phyloP scores from a whole-genome alignment of 176 grass and related monocot species.

The Aegilops tauschii region DNA sequence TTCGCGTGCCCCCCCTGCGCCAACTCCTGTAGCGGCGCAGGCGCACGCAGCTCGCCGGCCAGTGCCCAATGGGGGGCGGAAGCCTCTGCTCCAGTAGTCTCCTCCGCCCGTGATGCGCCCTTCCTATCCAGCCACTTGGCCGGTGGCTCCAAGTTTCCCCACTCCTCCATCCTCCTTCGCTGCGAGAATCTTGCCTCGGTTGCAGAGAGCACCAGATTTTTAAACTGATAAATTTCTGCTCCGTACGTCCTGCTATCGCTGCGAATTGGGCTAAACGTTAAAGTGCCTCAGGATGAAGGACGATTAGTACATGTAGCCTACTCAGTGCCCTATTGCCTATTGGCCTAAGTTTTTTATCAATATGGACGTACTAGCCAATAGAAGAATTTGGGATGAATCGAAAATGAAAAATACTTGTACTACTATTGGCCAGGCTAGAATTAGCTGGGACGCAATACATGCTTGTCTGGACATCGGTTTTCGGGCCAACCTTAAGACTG shows the following conservation, averaged over 20 bases:
- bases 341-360: not conserved
- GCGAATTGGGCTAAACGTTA: not conserved
- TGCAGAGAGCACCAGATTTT: not conserved
- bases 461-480: not conserved
- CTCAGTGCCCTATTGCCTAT: not conserved
- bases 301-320: conserved; percentile 27
- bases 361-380: not conserved
- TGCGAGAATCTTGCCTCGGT: conserved; percentile 29
- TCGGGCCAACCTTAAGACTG: no score
- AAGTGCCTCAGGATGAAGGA: conserved; percentile 22
- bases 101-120: not conserved
- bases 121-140: not conserved
- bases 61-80: not conserved
- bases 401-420: not conserved
- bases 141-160: not conserved
- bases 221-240: not conserved
- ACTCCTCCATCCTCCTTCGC: not conserved
- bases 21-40: conserved; percentile 24
- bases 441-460: conserved; percentile 6
- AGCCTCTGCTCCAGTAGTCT: not conserved
- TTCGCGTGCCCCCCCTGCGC: not conserved
- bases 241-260: not conserved
- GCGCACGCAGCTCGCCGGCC: not conserved
- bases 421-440: not conserved
- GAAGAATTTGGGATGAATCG: conserved; percentile 10